phyloP scores from a whole-genome alignment of 2,329 filamentous ascomycete species.

The Zymoseptoria ardabiliae region DNA sequence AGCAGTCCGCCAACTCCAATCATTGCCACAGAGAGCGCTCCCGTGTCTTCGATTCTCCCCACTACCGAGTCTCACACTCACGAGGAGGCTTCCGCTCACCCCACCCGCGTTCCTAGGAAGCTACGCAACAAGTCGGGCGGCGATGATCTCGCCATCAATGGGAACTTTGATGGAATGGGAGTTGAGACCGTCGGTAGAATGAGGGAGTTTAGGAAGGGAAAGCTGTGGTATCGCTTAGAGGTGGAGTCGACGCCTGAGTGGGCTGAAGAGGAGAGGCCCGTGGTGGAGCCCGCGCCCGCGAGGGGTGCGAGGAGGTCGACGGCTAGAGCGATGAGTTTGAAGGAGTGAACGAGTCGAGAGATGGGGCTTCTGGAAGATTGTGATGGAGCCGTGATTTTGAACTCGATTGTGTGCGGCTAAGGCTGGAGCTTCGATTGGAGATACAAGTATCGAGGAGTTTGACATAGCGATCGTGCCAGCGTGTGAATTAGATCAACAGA shows the following conservation, averaged over 20 bases:
- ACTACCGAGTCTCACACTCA: not conserved
- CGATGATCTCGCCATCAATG: not conserved
- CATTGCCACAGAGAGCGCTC: not conserved
- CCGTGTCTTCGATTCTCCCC: not conserved
- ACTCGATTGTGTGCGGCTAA: not conserved
- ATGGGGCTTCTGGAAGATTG: not conserved
- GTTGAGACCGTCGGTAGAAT: not conserved
- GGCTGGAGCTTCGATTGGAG: not conserved
- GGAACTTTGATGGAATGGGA: not conserved
- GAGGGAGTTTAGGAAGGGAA: not conserved
- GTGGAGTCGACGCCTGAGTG: not conserved
- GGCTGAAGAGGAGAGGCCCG: not conserved
- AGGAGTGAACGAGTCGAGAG: not conserved
- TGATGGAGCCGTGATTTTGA: not conserved
- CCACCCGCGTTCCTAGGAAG: not conserved
- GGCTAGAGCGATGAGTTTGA: not conserved
- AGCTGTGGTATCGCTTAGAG: not conserved
- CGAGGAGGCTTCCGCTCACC: not conserved
- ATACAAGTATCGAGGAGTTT: not conserved
- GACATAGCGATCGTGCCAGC: not conserved
- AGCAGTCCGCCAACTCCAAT: not conserved
- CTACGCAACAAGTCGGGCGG: not conserved
- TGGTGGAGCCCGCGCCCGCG: not conserved
- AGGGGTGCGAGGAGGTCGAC: not conserved
- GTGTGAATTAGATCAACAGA: not conserved